Evolutionary conservation across 2,329 filamentous ascomycete species (phyloP).

Genomic region (Neophaeococcomyces mojaviensis): DNA sequence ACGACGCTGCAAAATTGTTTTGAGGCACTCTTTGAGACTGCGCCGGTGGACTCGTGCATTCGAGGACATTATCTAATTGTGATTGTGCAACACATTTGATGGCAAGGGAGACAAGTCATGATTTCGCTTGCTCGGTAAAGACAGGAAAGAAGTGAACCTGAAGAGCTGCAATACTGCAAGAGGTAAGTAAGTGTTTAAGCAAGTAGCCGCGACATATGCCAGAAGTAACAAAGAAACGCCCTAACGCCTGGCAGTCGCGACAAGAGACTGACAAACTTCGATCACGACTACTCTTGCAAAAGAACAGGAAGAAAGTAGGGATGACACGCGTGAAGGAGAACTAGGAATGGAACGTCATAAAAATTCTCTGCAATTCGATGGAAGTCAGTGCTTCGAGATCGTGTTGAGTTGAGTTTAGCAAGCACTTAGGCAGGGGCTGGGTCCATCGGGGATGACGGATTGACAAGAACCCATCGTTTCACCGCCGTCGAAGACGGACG

Average conservation of each 20-base stretch:
- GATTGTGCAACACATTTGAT: slow-evolving; percentile 3
- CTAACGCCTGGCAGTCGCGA: slow-evolving; percentile 1
- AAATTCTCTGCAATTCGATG: background rate
- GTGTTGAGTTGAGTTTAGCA: too few relatives aligned
- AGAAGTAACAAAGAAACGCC: slow-evolving; percentile 1
- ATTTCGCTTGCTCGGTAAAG: background rate
- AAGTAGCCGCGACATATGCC: slow-evolving; percentile 2
- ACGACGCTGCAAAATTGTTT: slow-evolving; percentile 11
- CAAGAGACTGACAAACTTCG: background rate
- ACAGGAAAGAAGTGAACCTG: background rate
- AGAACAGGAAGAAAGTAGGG: background rate
- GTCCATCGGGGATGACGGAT: slow-evolving; percentile 6
- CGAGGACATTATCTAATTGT: slow-evolving; percentile 6
- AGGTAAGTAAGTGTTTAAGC: slow-evolving; percentile 1
- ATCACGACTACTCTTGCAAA: background rate
- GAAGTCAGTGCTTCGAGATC: background rate
- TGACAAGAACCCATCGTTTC: slow-evolving; percentile 2
- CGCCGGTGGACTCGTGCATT: slow-evolving; percentile 17
- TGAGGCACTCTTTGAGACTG: slow-evolving; percentile 21
- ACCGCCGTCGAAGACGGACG: background rate
- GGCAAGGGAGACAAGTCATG: slow-evolving; percentile 5
- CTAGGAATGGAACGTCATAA: background rate
- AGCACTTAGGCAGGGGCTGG: slow-evolving; percentile 8
- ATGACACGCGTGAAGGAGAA: background rate
- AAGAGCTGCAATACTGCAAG: slow-evolving; percentile 2